Base-by-base conservation (phyloP, 345 rosid species). In the Ceriops tagal region DNA sequence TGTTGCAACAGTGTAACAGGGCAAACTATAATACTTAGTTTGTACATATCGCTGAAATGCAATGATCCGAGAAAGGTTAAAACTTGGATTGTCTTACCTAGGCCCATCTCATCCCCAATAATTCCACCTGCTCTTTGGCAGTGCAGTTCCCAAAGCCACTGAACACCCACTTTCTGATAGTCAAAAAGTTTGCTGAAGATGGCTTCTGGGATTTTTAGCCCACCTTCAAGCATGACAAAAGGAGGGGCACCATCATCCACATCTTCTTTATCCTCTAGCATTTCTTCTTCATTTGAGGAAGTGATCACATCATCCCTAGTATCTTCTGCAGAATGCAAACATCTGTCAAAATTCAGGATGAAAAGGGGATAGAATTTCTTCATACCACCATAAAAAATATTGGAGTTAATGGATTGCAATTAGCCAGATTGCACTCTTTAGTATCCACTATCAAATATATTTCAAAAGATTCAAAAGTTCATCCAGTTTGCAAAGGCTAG, bases 41-140 rank as follows among this genome's bases (percentile, higher is more conserved):
- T 89, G 79, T 92, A 95, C 93, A 92, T 88, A 71, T 82, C 76
- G 80, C 99, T 95, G 78, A 83, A 87, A 83, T 92, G 99, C 85
- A 95, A 80, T 53, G 99, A 87, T 56, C 92, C 99, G 27, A 95
- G 96, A 77, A 95, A 95, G 71, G 96, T 87, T 78, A 95, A 76
- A 75, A 95, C 92, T 79, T 95, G 99, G 58, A 95, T 74, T 19
- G 99, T 95, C 81, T 95, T 95, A 64, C 99, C 99, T 73, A 95
- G 97, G 71, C 99, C 97, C 97, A 95, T 95, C 82, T 95, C 99
- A 80, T 95, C 99, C 75, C 99, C 99, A 53, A 95, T 95, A 58
- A 95, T 92, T 52, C 99, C 99, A 77, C 99, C 99, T 72, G 96
- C 97, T 83, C 75, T 87, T 82, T 95, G 99, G 84, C 99, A 92